A percentile compares a stretch with the other conserved stretches of the same genome.
Evolutionary conservation across 306 rosid genomes (phyloP).

Genomic region (Vachellia pachyceras): DNA sequence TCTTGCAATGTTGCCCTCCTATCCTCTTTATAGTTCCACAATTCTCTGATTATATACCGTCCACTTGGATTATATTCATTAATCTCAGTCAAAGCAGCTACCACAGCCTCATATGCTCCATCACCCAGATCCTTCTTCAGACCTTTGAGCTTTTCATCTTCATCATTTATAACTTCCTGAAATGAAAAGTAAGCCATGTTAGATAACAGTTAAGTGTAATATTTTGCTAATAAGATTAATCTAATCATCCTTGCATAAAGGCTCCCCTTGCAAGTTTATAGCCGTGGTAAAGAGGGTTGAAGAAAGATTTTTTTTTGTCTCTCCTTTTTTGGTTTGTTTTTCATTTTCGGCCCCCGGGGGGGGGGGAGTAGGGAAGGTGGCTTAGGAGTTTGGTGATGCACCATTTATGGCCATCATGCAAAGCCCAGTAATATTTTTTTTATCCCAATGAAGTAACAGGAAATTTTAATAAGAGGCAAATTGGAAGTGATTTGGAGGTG

Average conservation of each 20-base stretch:
- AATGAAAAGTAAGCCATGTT: slow-evolving; percentile 34
- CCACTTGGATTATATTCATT: slow-evolving; percentile 70
- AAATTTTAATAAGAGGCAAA: no score
- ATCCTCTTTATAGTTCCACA: slow-evolving; percentile 59
- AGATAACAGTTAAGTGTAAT: background rate
- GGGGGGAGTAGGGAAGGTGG: no score
- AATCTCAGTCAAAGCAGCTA: slow-evolving; percentile 57
- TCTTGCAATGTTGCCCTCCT: slow-evolving; percentile 54
- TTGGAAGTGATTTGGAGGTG: no score
- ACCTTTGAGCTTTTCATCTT: slow-evolving; percentile 57
- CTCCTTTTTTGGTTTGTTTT: no score
- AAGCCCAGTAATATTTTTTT: no score
- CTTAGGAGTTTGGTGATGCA: no score
- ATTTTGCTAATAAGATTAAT: slow-evolving; percentile 11
- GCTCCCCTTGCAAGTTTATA: background rate
- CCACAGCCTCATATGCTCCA: slow-evolving; percentile 52
- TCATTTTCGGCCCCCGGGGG: no score
- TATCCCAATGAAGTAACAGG: no score
- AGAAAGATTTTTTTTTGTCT: background rate
- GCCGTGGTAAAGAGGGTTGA: background rate
- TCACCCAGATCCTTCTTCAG: slow-evolving; percentile 53
- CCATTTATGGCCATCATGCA: no score
- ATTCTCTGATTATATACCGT: slow-evolving; percentile 53
- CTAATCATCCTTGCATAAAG: background rate
- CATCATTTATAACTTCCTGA: slow-evolving; percentile 62